Base-by-base conservation (phyloP, 1,284 basidiomycete genomes). In the Trametes hirsuta region DNA sequence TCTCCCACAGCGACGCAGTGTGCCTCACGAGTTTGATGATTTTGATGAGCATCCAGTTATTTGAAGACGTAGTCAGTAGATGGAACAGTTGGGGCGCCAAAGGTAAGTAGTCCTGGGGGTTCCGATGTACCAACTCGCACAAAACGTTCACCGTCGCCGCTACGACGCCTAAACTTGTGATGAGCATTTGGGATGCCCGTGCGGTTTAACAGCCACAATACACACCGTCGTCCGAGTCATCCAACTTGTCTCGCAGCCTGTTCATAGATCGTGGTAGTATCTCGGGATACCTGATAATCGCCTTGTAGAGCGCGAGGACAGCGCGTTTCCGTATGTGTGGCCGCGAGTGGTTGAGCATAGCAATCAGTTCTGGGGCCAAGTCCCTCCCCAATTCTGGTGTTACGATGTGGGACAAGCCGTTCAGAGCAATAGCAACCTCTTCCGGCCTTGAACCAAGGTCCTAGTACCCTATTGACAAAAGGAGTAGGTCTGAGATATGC, bases 11-110 rank as follows among this genome's bases (percentile, higher is more conserved):
- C 50, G 56, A 56, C 39, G 30, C 40, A 25, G 52, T 41, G 66
- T 54, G 10, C 72, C 85, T 71, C 72, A 95, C 95, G 70, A 97
- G 78, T 77, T 99, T 99, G 74, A 99, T 90, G 50, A 98, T 91
- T 79, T 99, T 99, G 78, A 99, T 99, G 59, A 99, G 81, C 93
- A 98, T 97, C 97, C 97, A 99, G 72, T 99, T 99, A 75, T 99
- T 99, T 30, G 90, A 92, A 34, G 94, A 95, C 1, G 90, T 94
- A 0, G 95, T 98, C 61, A 99, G 80, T n/a, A 98, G 83, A 66
- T 92, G 91, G 74, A 99, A 99, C 49, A 99, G 78, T 69, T 95
- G 93, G 1, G 97, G 97, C 2, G 97, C 96, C 35, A 98, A 76
- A 2, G 86, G 80, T 4, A 97, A 79, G 71, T 94, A 95, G 58